Base-by-base conservation (phyloP, 805 yeast genomes). In the Yarrowia sp. region DNA sequence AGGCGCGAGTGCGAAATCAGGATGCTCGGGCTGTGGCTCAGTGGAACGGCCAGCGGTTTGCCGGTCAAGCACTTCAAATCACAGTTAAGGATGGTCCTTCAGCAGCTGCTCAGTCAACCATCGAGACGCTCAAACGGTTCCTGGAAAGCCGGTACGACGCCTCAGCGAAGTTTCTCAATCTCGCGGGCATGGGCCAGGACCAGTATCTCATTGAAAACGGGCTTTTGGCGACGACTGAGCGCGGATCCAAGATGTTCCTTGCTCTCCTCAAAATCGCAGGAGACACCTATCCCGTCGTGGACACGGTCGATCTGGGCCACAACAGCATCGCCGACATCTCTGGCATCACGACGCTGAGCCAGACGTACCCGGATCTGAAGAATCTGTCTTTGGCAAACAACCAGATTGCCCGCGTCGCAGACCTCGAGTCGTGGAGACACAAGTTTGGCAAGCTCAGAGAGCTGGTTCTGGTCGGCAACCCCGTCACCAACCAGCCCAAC, bases 221-320 rank as follows among this genome's bases (percentile, higher is more conserved):
- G 0, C 77, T 90, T 59, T 84, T 91, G 65, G 80, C 82, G 14
- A 75, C 84, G 4, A 76, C 81, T 14, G 73, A 84, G 10, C 84
- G 89, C 1, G 80, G 86, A 32, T 80, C 92, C 13, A 94, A 93
- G 73, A 86, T 91, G 81, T 90, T 93, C 72, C 87, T 90, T 10
- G 98, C 98, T 0, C 75, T 94, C 66, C 83, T 93, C 87, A 88
- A 87, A 70, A 74, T 93, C 8, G 96, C 96, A 0, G 74, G 77
- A 3, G 82, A 82, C 60, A 84, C 82, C 7, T 68, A 70, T 32
- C 68, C 74, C 22, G 70, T 70, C 7, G 86, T 91, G 4, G 86
- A 85, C 29, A 85, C 90, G 63, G 82, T 92, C 7, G 88, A 69
- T 36, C 70, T 74, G 22, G 73, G 73, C 25, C 44, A 42, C 19